Evolutionary conservation across 306 rosid genomes (phyloP), one percentile per base, ranked within the genome.

Genomic region (Cajanus cajan): DNA sequence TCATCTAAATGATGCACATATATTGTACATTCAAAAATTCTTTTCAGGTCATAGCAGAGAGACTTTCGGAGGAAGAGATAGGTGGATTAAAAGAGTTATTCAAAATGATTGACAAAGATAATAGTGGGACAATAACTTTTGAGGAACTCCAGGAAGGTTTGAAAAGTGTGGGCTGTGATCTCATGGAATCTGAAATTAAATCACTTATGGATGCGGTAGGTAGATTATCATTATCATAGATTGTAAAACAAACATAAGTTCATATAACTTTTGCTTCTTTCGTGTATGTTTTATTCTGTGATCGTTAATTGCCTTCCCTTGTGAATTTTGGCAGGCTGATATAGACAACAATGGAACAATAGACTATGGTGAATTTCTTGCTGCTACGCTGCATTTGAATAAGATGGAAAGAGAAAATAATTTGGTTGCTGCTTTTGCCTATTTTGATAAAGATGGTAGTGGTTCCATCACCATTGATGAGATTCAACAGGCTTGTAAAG

Each of bases 11-110:
- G 9, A 8, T 12, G 64, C 39, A 34, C 48, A 48, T 57, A n/a
- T 57, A 36, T 61, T 39, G 48, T 39, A 10, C 70, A 6, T 36
- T 15, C 10, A 9, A 55, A 66, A 77, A 59, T 7, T 7, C 34
- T 83, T 28, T 28, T 51, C 91, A 90, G 98, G 92, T 93, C 78
- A 90, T 93, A 71, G 96, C 91, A 36, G 96, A 93, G 77, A 88
- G 94, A 73, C 91, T 93, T 65, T 93, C 98, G 31, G 98, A 93
- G 77, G 98, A 93, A 88, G 98, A 93, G 83, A 93, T 93, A 69
- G 98, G 98, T 36, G 98, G 98, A 37, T 77, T 93, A 67, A 93
- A 88, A 83, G 96, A 93, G 90, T 75, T 93, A 82, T 93, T 93
- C 77, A 93, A 82, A 78, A 93, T 93, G 96, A 90, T 93, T 47